Evolutionary conservation across 495 filamentous ascomycete genomes (phyloP).

Genomic region (Xylaria sp.): DNA sequence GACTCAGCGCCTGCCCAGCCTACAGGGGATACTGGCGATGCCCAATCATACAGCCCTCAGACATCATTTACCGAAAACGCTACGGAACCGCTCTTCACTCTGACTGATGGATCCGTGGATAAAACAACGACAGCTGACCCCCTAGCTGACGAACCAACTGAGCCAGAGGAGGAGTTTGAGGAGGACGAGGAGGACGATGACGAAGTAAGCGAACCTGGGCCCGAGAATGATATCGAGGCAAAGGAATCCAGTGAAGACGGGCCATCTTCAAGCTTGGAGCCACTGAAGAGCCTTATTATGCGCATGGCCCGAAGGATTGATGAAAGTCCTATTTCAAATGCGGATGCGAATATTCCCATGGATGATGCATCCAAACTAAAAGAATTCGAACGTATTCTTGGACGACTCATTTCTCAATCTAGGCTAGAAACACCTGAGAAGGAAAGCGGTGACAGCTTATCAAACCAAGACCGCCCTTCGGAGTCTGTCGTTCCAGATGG

Average conservation of each 20-base stretch:
- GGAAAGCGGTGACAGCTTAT: conserved; percentile 29
- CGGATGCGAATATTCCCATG: conserved; percentile 25
- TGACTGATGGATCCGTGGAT: not conserved
- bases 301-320: conserved; percentile 35
- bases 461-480: conserved; percentile 1
- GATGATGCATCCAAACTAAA: conserved; percentile 44
- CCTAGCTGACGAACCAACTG: not conserved
- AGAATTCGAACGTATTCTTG: conserved; percentile 50
- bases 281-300: conserved; percentile 39
- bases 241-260: conserved; percentile 37
- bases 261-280: conserved; percentile 29
- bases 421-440: conserved; percentile 37
- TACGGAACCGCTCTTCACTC: not conserved
- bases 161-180: conserved; percentile 12
- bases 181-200: conserved; percentile 39
- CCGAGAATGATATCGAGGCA: conserved; percentile 29
- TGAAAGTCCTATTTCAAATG: conserved; percentile 30
- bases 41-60: not conserved
- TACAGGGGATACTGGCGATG: not conserved
- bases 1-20: not conserved
- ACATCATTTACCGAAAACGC: not conserved
- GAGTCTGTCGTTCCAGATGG: conserved; percentile 18
- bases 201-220: conserved; percentile 32
- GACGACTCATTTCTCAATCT: conserved; percentile 43
- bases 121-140: not conserved